Evolutionary conservation across 768 basidiomycete species (phyloP), one percentile per base, ranked within the genome.

Genomic region (Russula vinacea): DNA sequence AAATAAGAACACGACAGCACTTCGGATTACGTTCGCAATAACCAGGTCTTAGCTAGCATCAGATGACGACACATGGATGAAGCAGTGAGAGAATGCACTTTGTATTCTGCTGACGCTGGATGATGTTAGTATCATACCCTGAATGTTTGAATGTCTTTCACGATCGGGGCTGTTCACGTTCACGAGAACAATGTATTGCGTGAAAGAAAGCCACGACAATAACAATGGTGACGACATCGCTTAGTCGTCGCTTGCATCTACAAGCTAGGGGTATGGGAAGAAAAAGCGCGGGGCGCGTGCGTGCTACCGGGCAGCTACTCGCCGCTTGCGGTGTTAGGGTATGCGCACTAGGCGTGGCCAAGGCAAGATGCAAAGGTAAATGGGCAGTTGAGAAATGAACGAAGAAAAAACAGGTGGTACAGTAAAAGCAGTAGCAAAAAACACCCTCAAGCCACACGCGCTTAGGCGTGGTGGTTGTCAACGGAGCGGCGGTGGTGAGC

Each of bases 291-390:
- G 17, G 40, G 44, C 6, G 44, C 9, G 45, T 47, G 14, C 35
- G 22, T 56, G 62, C 55, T 2, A 29, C 5, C 26, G 10, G 56
- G 50, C 56, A 47, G 24, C 26, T 29, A 37, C 29, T 11, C 17
- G 7, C 62, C 35, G 56, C 57, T 59, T 3, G 51, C 51, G 44
- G 57, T 45, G 37, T 14, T 6, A 5, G 33, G 22, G 33, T 52
- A 40, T 35, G 24, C 53, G 63, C 52, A 39, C 58, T 50, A 32
- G 58, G 63, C 63, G 58, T 29, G 9, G 55, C 22, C 49, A 62
- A 39, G 13, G 47, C 3, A 16, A 22, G 6, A 32, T 8, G 39
- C 26, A 52, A 32, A 22, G 14, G 32, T 16, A 47, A 22, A 22
- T 6, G 13, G n/a, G 32, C 19, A 10, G 19, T 24, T 17, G 29